Percentiles rank a stretch among this genome's conserved stretches.
Conservation (phyloP, 148 eudicot species). For the Suaeda aralocaspica region DNA sequence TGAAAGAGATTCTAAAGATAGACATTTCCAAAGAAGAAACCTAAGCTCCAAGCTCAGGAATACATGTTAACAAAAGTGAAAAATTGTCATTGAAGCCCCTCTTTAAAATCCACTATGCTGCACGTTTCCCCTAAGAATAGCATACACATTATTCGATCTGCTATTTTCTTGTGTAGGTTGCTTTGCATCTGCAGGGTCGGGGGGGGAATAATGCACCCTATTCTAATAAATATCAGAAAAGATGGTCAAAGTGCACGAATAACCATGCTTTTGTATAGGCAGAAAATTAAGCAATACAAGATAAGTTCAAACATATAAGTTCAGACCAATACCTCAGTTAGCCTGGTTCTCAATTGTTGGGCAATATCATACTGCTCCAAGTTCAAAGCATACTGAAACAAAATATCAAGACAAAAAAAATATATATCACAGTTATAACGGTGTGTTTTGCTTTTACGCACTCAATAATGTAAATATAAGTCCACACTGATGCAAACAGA, state of each 20-base stretch:
- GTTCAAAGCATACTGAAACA: conserved; percentile 83
- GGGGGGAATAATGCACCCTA: too few species aligned
- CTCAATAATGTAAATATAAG: background rate
- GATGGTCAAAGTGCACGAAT: background rate
- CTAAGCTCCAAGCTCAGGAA: background rate
- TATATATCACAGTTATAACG: too few species aligned
- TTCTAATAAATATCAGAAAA: too few species aligned
- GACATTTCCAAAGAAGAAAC: background rate
- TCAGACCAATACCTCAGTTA: conserved; percentile 68
- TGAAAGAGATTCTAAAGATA: background rate
- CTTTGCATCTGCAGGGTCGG: too few species aligned
- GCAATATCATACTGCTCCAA: conserved; percentile 92
- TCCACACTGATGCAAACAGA: background rate
- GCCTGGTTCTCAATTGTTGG: conserved; percentile 82
- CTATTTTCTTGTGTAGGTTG: too few species aligned
- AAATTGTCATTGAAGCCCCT: background rate
- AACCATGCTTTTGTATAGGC: too few species aligned
- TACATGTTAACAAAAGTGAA: background rate
- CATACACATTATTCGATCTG: background rate
- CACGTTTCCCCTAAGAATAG: background rate
- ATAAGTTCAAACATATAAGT: too few species aligned
- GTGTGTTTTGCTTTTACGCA: background rate
- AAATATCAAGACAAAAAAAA: conserved; percentile 1
- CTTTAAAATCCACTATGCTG: background rate
- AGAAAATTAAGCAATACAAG: too few species aligned